Conservation (phyloP, 31 red algal genomes). For the Endocladia muricata region DNA sequence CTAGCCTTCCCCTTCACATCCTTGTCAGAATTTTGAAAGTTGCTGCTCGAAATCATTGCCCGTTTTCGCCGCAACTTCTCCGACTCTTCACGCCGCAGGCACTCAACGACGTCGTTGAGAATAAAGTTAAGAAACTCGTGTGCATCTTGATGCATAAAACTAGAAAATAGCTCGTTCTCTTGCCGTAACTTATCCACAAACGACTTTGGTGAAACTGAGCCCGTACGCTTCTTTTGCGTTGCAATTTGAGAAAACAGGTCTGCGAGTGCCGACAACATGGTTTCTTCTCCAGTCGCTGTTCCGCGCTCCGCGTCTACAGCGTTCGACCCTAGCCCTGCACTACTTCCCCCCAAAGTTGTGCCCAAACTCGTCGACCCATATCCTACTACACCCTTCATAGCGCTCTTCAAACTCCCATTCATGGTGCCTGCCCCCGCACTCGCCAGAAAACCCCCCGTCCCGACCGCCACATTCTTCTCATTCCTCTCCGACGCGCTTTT, state of each 20-base stretch:
- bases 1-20: conserved; percentile 13
- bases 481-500: conserved; percentile 1
- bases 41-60: not conserved
- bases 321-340: not conserved
- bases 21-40: not conserved
- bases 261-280: conserved; percentile 79
- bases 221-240: conserved; percentile 88
- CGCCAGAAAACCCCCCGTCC: not conserved
- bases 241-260: conserved; percentile 82
- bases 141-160: conserved; percentile 96
- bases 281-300: conserved; percentile 43
- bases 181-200: conserved; percentile 88
- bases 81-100: conserved; percentile 44
- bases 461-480: not conserved
- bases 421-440: conserved; percentile 5
- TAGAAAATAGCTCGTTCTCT: conserved; percentile 85
- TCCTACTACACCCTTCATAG: conserved; percentile 9
- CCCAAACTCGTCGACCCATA: conserved; percentile 7
- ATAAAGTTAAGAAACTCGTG: conserved; percentile 98
- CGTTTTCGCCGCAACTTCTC: conserved; percentile 16
- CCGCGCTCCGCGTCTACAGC: conserved; percentile 10
- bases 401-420: conserved; percentile 18
- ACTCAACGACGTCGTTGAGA: conserved; percentile 88
- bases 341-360: not conserved
- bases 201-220: conserved; percentile 81